Evolutionary conservation across 345 rosid species (phyloP).

Genomic region (Ceriops tagal): DNA sequence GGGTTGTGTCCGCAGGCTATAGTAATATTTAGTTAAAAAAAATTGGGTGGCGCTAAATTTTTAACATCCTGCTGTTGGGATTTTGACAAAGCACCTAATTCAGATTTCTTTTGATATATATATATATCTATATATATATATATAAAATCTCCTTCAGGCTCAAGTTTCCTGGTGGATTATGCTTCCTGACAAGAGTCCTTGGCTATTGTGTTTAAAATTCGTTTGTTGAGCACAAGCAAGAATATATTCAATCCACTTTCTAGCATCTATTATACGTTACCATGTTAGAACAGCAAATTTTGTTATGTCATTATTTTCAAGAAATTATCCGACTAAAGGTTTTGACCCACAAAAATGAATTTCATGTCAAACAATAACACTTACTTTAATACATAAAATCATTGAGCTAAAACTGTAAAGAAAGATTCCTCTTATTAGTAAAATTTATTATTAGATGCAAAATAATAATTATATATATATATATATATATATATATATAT

Average conservation of each 20-base stretch:
- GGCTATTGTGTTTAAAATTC: neutral
- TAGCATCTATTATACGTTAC: neutral
- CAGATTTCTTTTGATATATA: neutral
- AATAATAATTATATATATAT: no score
- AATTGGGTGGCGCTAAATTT: conserved; percentile 12
- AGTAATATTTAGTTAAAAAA: neutral
- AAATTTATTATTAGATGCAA: no score
- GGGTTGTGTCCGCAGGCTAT: conserved; percentile 21
- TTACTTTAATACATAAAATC: no score
- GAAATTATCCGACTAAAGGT: neutral
- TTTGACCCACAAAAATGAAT: no score
- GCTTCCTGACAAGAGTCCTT: neutral
- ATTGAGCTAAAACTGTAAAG: no score
- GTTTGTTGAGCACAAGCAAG: neutral
- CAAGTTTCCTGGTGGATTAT: conserved; percentile 8
- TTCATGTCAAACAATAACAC: no score
- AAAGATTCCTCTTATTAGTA: no score
- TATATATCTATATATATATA: no score
- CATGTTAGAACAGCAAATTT: neutral
- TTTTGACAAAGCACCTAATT: conserved; percentile 23
- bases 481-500: no score
- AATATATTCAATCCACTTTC: neutral
- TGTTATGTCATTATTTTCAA: neutral
- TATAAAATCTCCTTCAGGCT: neutral
- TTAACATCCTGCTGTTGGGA: neutral